Conservation (phyloP, 345 rosid species). For the Eutrema yunnanense region DNA sequence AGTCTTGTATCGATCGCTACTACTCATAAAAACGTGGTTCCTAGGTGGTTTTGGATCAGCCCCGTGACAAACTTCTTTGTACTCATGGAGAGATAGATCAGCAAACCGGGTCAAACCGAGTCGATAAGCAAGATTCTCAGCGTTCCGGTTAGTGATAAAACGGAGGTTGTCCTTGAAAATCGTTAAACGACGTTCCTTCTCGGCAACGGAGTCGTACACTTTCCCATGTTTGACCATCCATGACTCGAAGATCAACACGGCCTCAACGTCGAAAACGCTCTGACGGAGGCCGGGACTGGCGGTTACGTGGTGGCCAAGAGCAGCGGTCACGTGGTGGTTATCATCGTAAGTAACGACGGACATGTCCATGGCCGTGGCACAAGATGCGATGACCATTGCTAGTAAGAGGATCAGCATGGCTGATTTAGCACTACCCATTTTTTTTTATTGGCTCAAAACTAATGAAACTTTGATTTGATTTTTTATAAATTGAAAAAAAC, state of each 20-base stretch:
- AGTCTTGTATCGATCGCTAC: constrained; percentile 28
- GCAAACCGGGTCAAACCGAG: constrained; percentile 62
- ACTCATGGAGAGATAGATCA: constrained; percentile 61
- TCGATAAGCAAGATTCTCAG: constrained; percentile 33
- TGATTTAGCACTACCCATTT: constrained; percentile 3
- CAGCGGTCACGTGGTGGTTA: constrained; percentile 1
- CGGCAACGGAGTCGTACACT: constrained; percentile 49
- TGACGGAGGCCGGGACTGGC: not conserved
- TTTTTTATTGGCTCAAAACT: not conserved
- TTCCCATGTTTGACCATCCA: constrained; percentile 57
- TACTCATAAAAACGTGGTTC: constrained; percentile 15
- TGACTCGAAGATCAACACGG: constrained; percentile 36
- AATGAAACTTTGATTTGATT: not conserved
- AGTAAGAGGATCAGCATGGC: not conserved
- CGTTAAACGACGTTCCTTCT: constrained; percentile 47
- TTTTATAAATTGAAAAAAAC: not conserved
- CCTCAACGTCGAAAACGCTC: constrained; percentile 26
- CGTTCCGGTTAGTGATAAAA: constrained; percentile 48
- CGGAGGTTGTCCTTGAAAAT: constrained; percentile 57
- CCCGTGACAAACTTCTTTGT: constrained; percentile 37
- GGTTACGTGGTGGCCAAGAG: constrained; percentile 1
- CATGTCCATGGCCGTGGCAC: constrained; percentile 44
- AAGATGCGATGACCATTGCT: constrained; percentile 10
- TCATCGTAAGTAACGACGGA: constrained; percentile 42
- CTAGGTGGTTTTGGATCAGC: constrained; percentile 20